Evolutionary conservation across 306 rosid genomes (phyloP), one percentile per base, ranked within the genome.

Genomic region (Bauhinia variegata): DNA sequence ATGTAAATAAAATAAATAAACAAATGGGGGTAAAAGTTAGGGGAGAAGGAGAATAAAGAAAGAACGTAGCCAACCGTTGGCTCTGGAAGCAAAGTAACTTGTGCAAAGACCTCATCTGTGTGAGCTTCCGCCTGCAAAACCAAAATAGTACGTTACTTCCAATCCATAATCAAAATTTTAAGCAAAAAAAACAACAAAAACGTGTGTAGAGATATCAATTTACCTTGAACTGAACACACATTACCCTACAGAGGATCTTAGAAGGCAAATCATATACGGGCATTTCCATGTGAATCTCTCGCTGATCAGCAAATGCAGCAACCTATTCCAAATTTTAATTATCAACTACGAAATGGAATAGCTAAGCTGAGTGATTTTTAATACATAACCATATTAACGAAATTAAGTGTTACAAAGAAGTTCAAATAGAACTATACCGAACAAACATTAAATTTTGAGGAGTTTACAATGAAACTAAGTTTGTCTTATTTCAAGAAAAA

Each of bases 211-310:
- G 66, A 43, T 44, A 18, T 37, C 9, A 57, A 34, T 47, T 4
- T 75, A 83, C 95, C 95, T 82, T 82, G 5, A 85, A 83, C 16
- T 58, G 66, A 63, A 85, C 85, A 73, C 39, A 1, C n/a, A 66
- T 41, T 50, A 87, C 89, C 53, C 42, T 39, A 78, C 96, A 90
- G 16, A 83, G 82, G 80, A 90, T 85, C 82, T 87, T 87, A 32
- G 74, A 52, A 46, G 89, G 86, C 67, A 87, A 60, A 71, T 82
- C 33, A 75, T 71, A 68, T 13, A 60, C 73, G 14, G 89, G 91
- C 80, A 81, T 58, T 39, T 82, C 87, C 75, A 49, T 36, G 47
- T 51, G 37, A 19, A 74, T 63, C 7, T 79, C 95, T 48, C 56
- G 77, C 48, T 56, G 56, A 8, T 36, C 9, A 15, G 73, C 62